Evolutionary conservation across 73 alveolate species (phyloP), one percentile per base, ranked within the genome.

Genomic region (Paramecium sexaurelia): DNA sequence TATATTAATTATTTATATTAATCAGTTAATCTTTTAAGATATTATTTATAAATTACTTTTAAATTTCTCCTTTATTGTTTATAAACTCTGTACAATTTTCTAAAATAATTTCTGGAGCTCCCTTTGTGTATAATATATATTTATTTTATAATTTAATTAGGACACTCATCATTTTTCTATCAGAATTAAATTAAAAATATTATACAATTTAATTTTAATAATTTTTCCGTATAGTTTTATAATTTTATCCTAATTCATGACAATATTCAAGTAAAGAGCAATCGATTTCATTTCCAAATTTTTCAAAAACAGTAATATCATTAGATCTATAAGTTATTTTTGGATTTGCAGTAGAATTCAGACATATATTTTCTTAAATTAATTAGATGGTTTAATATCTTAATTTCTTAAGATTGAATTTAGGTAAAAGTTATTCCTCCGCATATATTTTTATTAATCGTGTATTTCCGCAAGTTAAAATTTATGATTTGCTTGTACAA

Each of bases 401-500:
- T 37, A 45, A 55, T 26, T 56, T 43, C 29, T 85, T 85, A 15
- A 43, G 55, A 47, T 85, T 55, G n/a, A 55, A 85, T 3, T 85
- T 94, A 8, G 26, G 15, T 56, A 39, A 61, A 69, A 93, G 95
- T 88, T 95, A 90, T 39, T 92, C 96, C 75, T 96, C 98, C 39
- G 95, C 85, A 85, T 82, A 97, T 67, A 96, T 56, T 47, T 95
- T 93, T 22, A 89, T 92, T 22, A 98, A 98, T 83, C 92, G 87
- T 98, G 97, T 98, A 66, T 90, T 96, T 22, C 97, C 97, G 87
- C 94, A 93, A 57, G 99, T 97, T 20, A 97, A 95, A 55, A 98
- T 97, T 24, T 98, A 99, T 19, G 99, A 96, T 92, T 97, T 96
- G 85, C 97, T 98, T 17, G 99, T 95, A 89, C 98, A 95, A 47